Evolutionary conservation across 192 early-diverging fungal species (phyloP).

Genomic region (Backusella mclennaniae): DNA sequence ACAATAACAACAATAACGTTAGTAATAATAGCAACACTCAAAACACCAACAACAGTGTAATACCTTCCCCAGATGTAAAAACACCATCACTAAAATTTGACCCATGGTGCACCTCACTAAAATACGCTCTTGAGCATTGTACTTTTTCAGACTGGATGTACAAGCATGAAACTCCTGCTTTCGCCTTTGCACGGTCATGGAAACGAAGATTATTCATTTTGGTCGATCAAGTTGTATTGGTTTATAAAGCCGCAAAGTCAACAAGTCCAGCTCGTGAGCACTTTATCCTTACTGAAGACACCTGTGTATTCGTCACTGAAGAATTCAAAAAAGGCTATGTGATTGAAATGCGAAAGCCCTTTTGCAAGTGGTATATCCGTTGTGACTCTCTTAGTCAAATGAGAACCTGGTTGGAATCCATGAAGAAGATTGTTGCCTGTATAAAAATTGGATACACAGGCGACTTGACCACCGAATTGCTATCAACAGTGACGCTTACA

Average conservation of each 20-base stretch:
- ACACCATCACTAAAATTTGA: neutral
- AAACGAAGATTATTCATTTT: conserved; percentile 27
- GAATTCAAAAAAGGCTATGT: conserved; percentile 36
- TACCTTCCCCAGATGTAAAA: neutral
- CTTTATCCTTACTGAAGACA: conserved; percentile 30
- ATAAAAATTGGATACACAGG: conserved; percentile 22
- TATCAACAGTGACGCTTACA: conserved; percentile 10
- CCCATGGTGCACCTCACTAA: conserved; percentile 28
- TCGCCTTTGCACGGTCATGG: conserved; percentile 30
- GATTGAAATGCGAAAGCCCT: conserved; percentile 33
- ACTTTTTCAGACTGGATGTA: conserved; percentile 16
- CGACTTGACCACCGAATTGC: neutral
- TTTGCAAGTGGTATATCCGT: conserved; percentile 24
- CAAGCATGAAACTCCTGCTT: conserved; percentile 20
- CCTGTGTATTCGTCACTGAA: conserved; percentile 35
- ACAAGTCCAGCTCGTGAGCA: conserved; percentile 20
- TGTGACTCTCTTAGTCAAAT: conserved; percentile 26
- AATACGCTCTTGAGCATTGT: conserved; percentile 17
- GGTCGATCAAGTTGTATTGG: conserved; percentile 19
- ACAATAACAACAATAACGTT: neutral
- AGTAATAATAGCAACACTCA: neutral
- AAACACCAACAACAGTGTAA: neutral
- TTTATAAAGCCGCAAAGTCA: conserved; percentile 28
- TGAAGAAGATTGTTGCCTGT: conserved; percentile 32
- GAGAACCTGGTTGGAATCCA: conserved; percentile 21